Percentiles rank a stretch among this genome's conserved stretches.
These are phyloP conservation scores for Pseudocercospora musae DNA, from an alignment of 2,329 filamentous ascomycete genomes.

Conservation along the genomic window DNA sequence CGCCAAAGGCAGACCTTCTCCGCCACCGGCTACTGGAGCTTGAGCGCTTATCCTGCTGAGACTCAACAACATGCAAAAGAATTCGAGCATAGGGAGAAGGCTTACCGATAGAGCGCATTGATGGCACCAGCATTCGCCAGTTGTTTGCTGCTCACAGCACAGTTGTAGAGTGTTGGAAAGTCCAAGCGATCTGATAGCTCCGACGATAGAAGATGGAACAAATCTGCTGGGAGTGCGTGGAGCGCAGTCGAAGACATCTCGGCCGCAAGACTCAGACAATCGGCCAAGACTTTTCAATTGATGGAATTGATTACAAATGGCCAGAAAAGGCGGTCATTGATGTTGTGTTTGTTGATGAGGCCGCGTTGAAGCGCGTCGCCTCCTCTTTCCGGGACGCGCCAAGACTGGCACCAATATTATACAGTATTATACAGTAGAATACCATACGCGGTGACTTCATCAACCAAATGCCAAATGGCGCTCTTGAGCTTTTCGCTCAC, in stretches of 20 bases:
- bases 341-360: constrained; percentile 4
- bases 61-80: neutral
- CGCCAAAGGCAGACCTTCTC: constrained; percentile 39
- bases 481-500: constrained; percentile 67
- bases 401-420: too few species aligned
- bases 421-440: too few species aligned
- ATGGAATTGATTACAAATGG: too few species aligned
- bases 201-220: constrained; percentile 59
- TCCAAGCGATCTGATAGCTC: constrained; percentile 56
- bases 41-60: constrained; percentile 42
- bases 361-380: constrained; percentile 8
- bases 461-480: constrained; percentile 43
- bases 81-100: neutral
- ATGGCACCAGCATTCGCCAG: constrained; percentile 58
- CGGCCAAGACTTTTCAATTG: too few species aligned
- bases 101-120: constrained; percentile 61
- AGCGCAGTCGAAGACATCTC: constrained; percentile 11
- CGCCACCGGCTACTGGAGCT: constrained; percentile 45
- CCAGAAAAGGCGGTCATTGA: constrained; percentile 3
- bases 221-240: constrained; percentile 52
- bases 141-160: constrained; percentile 54
- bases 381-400: constrained; percentile 1
- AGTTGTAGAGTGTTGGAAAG: constrained; percentile 60
- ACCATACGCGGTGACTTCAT: constrained; percentile 3
- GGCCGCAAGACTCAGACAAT: neutral